Evolutionary conservation across 352 stramenopile genomes (phyloP).

Genomic region (Elongisporangium prolatum): DNA sequence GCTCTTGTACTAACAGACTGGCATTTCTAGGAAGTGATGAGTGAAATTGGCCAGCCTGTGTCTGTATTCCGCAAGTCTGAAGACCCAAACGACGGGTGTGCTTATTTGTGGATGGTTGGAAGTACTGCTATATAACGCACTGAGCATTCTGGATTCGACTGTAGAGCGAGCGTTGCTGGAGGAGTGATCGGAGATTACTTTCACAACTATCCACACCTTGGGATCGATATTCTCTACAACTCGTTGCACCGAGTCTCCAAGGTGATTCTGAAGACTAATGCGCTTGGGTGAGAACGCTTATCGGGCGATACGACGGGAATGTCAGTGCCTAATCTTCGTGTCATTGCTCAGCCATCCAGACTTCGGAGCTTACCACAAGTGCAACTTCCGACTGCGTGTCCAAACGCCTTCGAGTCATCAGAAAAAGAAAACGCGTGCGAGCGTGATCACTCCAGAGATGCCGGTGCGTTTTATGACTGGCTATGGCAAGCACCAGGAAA

Average conservation of each 20-base stretch:
- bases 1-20: too few species aligned
- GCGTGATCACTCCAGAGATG: constrained; percentile 63
- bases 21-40: constrained; percentile 77
- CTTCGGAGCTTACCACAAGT: constrained; percentile 83
- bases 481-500: neutral
- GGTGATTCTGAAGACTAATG: constrained; percentile 79
- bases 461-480: constrained; percentile 29
- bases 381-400: constrained; percentile 74
- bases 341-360: constrained; percentile 46
- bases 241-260: constrained; percentile 66
- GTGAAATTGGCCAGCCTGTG: constrained; percentile 63
- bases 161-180: constrained; percentile 42
- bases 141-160: too few species aligned
- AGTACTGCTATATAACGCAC: too few species aligned
- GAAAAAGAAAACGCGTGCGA: constrained; percentile 40
- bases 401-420: constrained; percentile 31
- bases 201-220: constrained; percentile 83
- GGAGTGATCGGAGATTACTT: constrained; percentile 72
- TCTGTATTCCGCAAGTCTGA: constrained; percentile 79
- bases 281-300: constrained; percentile 37
- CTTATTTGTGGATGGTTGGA: neutral
- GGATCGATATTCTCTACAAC: constrained; percentile 75
- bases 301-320: neutral
- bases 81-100: constrained; percentile 61
- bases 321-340: neutral